Evolutionary conservation across 768 basidiomycete genomes (phyloP).

Genomic region (Tricholoma flavovirens): DNA sequence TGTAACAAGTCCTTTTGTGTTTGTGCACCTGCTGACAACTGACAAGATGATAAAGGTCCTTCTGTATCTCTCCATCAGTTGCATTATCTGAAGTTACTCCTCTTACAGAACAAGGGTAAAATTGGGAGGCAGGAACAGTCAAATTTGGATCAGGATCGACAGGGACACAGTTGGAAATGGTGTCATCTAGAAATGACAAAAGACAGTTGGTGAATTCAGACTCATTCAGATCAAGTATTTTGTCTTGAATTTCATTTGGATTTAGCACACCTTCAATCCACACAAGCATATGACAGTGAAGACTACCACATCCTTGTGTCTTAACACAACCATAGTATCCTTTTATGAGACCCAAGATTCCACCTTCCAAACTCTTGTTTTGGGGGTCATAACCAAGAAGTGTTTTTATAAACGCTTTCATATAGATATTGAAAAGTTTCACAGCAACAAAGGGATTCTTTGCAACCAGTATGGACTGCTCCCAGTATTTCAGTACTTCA

Average conservation of each 20-base stretch:
- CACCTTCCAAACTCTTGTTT: neutral
- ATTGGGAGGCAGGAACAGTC: constrained; percentile 2
- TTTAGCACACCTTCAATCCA: constrained; percentile 30
- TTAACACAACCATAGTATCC: too few species aligned
- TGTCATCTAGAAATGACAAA: constrained; percentile 23
- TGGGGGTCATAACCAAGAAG: constrained; percentile 19
- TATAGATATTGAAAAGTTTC: constrained; percentile 36
- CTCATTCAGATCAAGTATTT: too few species aligned
- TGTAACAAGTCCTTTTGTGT: constrained; percentile 20
- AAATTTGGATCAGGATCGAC: constrained; percentile 6
- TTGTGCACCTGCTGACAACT: constrained; percentile 24
- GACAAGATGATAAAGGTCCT: constrained; percentile 20
- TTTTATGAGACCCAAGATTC: constrained; percentile 11
- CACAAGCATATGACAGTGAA: constrained; percentile 21
- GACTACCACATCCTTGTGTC: too few species aligned
- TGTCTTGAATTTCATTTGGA: constrained; percentile 13
- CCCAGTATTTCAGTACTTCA: constrained; percentile 20
- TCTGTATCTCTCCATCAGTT: too few species aligned
- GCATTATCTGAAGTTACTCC: too few species aligned
- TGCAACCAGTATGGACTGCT: constrained; percentile 30
- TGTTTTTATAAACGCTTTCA: constrained; percentile 28
- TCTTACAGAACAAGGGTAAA: constrained; percentile 17
- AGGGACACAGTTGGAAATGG: constrained; percentile 21
- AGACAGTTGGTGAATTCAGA: too few species aligned
- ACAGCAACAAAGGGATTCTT: constrained; percentile 33